phyloP scores from a whole-genome alignment of 768 basidiomycete genomes.

The Auriculariales sp. region DNA sequence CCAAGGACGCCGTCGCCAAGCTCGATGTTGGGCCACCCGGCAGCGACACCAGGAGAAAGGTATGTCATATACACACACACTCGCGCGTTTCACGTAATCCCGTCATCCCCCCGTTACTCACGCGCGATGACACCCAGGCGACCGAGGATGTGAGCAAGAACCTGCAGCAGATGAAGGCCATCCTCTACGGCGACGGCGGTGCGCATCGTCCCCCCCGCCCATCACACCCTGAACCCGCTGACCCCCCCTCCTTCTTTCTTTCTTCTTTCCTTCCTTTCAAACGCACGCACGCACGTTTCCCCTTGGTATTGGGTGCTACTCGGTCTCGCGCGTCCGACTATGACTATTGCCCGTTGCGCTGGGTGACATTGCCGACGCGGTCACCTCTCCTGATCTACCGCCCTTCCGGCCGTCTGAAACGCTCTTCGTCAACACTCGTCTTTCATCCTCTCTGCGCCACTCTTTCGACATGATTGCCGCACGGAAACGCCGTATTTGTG shows the following conservation, averaged over 20 bases:
- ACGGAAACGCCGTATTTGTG: too few relatives aligned
- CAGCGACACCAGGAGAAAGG: constrained; percentile 68
- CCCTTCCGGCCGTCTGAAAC: too few relatives aligned
- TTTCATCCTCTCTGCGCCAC: too few relatives aligned
- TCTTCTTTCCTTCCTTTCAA: neutral
- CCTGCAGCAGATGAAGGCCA: constrained; percentile 76
- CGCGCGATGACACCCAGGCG: constrained; percentile 33
- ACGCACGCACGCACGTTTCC: neutral
- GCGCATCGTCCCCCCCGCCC: constrained; percentile 12
- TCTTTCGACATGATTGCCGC: too few relatives aligned
- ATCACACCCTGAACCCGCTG: neutral
- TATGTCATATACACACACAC: too few relatives aligned
- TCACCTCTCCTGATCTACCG: too few relatives aligned
- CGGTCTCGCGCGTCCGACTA: too few relatives aligned
- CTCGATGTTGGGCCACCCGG: constrained; percentile 64
- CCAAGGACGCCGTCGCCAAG: constrained; percentile 65
- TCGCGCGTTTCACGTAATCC: constrained; percentile 11
- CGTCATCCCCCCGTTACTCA: constrained; percentile 2
- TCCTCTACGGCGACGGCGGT: constrained; percentile 85
- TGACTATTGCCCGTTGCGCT: too few relatives aligned
- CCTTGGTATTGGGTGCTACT: too few relatives aligned
- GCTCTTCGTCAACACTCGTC: too few relatives aligned
- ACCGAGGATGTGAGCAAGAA: constrained; percentile 82
- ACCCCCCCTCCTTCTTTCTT: constrained; percentile 1
- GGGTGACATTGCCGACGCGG: too few relatives aligned